phyloP scores from a whole-genome alignment of 768 basidiomycete genomes.

The Calocybe indica region DNA sequence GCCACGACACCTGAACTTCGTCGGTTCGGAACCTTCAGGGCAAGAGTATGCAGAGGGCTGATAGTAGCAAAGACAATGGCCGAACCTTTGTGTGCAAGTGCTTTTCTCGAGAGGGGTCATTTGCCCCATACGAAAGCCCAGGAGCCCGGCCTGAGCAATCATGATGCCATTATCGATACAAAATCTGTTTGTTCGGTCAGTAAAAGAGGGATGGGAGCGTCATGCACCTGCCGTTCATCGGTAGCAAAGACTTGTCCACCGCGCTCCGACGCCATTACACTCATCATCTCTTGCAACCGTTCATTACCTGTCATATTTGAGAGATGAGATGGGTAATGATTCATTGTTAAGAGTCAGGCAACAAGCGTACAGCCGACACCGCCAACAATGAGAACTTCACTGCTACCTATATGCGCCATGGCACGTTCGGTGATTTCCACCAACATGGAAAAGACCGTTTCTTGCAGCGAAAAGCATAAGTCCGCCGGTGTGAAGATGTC shows the following conservation, averaged over 20 bases:
- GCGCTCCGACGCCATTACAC: constrained; percentile 89
- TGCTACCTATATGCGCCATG: constrained; percentile 97
- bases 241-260: constrained; percentile 89
- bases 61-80: background rate
- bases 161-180: constrained; percentile 99
- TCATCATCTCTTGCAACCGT: constrained; percentile 98
- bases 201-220: background rate
- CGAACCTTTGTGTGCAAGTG: constrained; percentile 87
- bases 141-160: constrained; percentile 96
- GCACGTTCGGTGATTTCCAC: constrained; percentile 99
- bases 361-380: constrained; percentile 92
- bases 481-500: constrained; percentile 93
- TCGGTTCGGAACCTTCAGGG: constrained; percentile 83
- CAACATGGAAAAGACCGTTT: constrained; percentile 96
- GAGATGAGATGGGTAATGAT: background rate
- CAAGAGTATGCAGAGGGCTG: background rate
- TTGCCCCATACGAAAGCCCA: constrained; percentile 88
- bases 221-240: constrained; percentile 72
- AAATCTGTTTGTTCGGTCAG: constrained; percentile 49
- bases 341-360: background rate
- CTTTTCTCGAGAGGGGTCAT: constrained; percentile 72
- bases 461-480: constrained; percentile 94
- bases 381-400: constrained; percentile 94
- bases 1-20: constrained; percentile 89
- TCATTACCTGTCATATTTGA: constrained; percentile 62